Percentiles rank a stretch among this genome's conserved stretches.
phyloP scores from a whole-genome alignment of 139 green algal species.

The Chlorella vulgaris region DNA sequence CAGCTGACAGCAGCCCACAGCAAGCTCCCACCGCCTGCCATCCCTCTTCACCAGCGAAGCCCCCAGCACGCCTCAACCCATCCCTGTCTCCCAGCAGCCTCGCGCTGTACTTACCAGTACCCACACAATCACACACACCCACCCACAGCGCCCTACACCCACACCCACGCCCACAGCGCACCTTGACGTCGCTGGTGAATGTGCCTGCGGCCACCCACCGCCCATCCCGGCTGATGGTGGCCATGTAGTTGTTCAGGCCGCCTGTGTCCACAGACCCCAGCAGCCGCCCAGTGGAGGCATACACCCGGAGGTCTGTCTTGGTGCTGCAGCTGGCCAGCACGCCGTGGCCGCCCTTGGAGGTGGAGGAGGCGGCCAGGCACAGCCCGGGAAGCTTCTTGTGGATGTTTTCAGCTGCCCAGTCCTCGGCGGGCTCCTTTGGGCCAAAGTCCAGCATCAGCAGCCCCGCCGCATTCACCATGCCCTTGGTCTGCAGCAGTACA shows the following conservation, averaged over 20 bases:
- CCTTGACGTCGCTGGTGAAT: conserved; percentile 59
- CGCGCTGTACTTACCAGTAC: neutral
- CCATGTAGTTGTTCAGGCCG: conserved; percentile 47
- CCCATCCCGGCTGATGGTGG: conserved; percentile 42
- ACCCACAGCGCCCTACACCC: neutral
- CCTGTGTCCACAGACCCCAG: conserved; percentile 39
- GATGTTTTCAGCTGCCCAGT: conserved; percentile 4
- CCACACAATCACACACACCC: neutral
- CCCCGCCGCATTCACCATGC: conserved; percentile 34
- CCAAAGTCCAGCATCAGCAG: conserved; percentile 19
- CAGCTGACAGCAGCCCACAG: neutral
- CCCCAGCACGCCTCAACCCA: neutral
- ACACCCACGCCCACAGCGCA: neutral
- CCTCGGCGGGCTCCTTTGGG: conserved; percentile 11
- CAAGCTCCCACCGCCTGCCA: neutral
- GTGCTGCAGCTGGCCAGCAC: conserved; percentile 4
- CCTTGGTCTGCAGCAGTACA: conserved; percentile 8
- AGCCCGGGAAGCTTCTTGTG: conserved; percentile 18
- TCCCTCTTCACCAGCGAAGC: neutral
- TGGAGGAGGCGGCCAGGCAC: neutral
- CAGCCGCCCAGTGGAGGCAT: neutral
- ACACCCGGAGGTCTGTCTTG: conserved; percentile 36
- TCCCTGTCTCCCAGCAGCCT: neutral
- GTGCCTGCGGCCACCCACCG: conserved; percentile 53
- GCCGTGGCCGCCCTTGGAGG: conserved; percentile 2